phyloP scores from a whole-genome alignment of 345 rosid species.

The Arabidopsis suecica region DNA sequence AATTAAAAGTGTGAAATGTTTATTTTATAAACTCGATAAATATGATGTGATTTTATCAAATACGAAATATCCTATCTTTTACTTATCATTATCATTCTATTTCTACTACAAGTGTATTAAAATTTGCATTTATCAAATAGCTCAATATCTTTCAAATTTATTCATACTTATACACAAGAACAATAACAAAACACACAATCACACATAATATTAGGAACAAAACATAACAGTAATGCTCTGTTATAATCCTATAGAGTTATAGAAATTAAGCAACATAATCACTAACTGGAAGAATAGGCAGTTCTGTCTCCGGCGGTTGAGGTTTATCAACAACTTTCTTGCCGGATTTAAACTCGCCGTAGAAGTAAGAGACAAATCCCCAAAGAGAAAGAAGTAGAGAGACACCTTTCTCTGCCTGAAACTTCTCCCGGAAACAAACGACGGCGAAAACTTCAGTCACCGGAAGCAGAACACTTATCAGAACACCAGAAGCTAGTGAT shows the following conservation, averaged over 20 bases:
- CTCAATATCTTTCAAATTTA: background rate
- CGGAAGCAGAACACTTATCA: constrained; percentile 60
- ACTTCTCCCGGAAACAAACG: constrained; percentile 65
- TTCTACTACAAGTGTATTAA: background rate
- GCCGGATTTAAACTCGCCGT: constrained; percentile 59
- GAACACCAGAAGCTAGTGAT: constrained; percentile 59
- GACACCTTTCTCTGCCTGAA: constrained; percentile 68
- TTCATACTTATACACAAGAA: background rate
- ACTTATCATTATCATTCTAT: background rate
- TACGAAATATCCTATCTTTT: background rate
- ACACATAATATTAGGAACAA: background rate
- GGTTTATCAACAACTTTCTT: constrained; percentile 33
- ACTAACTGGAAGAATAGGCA: constrained; percentile 26
- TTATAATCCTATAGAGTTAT: too few species aligned
- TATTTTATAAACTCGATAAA: too few species aligned
- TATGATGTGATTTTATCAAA: too few species aligned
- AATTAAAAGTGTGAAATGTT: too few species aligned
- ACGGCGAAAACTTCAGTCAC: constrained; percentile 70
- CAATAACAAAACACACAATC: background rate
- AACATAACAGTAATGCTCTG: background rate
- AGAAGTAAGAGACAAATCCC: constrained; percentile 80
- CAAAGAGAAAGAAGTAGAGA: constrained; percentile 72
- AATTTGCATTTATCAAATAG: background rate
- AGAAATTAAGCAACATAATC: constrained; percentile 1
- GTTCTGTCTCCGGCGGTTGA: constrained; percentile 38